Evolutionary conservation across 176 grass and related monocot species (phyloP), one percentile per base, ranked within the genome.

Genomic region (Pontederia paniculata): DNA sequence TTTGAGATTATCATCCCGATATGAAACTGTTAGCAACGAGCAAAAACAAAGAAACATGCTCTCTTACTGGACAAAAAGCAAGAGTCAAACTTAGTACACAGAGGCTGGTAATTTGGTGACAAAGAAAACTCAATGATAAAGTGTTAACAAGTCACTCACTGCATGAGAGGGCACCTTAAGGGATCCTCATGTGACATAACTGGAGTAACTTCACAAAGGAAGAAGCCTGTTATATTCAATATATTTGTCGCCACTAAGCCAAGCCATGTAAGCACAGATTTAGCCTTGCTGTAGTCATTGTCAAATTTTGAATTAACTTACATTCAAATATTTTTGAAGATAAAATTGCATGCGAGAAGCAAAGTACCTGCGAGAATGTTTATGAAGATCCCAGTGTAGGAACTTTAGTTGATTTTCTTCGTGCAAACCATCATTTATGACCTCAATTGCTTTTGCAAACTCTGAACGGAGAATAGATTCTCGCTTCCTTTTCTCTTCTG

Each of bases 341-440:
- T 52, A 80, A 20, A 17, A 67, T 48, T 48, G 76, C 42, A 73
- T 73, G 66, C 23, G 74, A 42, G 16, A 3, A 13, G 18, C 4
- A 64, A 42, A 65, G 65, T 83, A 97, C 86, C 86, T 77, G 53
- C 56, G 79, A 70, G 79, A 89, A 61, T 90, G 83, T 66, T 83
- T 64, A 65, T 97, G 76, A 65, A 97, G 85, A 84, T 97, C 91
- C 86, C 86, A 97, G 61, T 97, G 91, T 52, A 97, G 77, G 74
- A 84, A 97, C 65, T 54, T 85, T 25, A 97, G 67, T 64, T 70
- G 91, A 77, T 79, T 73, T 69, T 89, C 73, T 21, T 72, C 74
- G 47, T 70, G 44, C 50, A 84, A 58, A 53, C 17, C 68, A 60
- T 79, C 68, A 50, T 97, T 97, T 79, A 97, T 67, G 49, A 64